Base-by-base conservation (phyloP, 1,284 basidiomycete genomes). In the Earliella scabrosa region DNA sequence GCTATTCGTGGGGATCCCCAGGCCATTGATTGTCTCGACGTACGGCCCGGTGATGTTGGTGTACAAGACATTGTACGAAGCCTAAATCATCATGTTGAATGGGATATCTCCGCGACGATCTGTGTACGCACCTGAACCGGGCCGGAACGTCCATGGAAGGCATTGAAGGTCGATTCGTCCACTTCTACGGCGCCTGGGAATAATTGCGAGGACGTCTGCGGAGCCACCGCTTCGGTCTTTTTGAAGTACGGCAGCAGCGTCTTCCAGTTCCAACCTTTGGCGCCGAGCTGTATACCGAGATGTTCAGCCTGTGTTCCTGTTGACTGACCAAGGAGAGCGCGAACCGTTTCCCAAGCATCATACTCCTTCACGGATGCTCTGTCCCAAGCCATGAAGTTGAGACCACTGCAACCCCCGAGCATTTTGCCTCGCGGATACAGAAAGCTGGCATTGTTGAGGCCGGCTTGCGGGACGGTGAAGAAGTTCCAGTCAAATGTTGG, bases 51-150 rank as follows among this genome's bases (percentile, higher is more conserved):
- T 62, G 24, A 60, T 39, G 14, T 57, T 66, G 16, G 60, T 54
- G 41, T 66, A 65, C 7, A 63, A 56, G 13, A 55, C 56, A 23
- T 67, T 67, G 43, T 66, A 65, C 16, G 61, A 59, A 4, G 58
- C 26, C 61, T 63, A n/a, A 13, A 27, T n/a, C 14, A 9, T 27
- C 16, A 14, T 5, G 7, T 20, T 5, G 3, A n/a, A 26, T 4
- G 2, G 9, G 14, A 31, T 16, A 31, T 32, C 16, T 10, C 26
- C 32, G 32, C 21, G n/a, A 45, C 23, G 24, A 23, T 16, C n/a
- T 23, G 11, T 21, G 29, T 16, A 24, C 58, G 43, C 23, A 59
- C 58, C 29, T 62, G 56, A n/a, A 64, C 26, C 13, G 54, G 56
- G 1, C 63, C 63, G 8, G 46, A 16, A 16, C 44, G 36, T 7